Evolutionary conservation across 306 rosid species (phyloP), one percentile per base, ranked within the genome.

Genomic region (Morella rubra): DNA sequence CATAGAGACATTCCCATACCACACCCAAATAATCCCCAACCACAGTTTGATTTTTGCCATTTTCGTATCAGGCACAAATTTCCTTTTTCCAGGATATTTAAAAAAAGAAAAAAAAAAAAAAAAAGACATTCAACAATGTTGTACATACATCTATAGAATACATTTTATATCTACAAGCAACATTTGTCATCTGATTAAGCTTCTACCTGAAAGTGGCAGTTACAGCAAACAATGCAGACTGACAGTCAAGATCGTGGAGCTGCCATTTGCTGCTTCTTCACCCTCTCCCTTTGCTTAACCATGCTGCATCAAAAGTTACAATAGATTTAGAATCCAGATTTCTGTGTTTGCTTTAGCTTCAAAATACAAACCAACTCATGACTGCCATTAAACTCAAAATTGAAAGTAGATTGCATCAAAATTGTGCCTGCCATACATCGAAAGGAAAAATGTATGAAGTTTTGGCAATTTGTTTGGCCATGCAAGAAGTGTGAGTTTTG

Each of bases 251-350:
- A 85, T 71, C 98, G 93, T 22, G 97, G 97, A 77, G 97, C 93
- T 55, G 90, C 86, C 93, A 94, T 87, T 81, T 92, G 97, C 86
- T 87, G 90, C 95, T 90, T 94, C 86, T 85, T 92, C 56, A 94
- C 81, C 84, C 86, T 85, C 76, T 82, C 84, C 16, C 89, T 95
- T 0, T 87, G 74, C 79, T 81, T 94, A 72, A 94, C 98, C 93
- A 82, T 64, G 74, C 98, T 94, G 93, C 83, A 82, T 55, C 18
- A 32, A 5, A 44, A 62, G 51, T 20, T n/a, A 51, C 69, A 40
- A 67, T 75, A 76, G 60, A 84, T 24, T 68, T 46, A 77, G 5
- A n/a, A 77, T 40, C 42, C 52, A 41, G 13, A 67, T 78, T 81
- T 75, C 73, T 5, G 45, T 47, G n/a, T 46, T 14, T 60, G 7